These are phyloP conservation scores for Leccinellum albellum DNA, from an alignment of 768 basidiomycete genomes.

Conservation along the genomic window DNA sequence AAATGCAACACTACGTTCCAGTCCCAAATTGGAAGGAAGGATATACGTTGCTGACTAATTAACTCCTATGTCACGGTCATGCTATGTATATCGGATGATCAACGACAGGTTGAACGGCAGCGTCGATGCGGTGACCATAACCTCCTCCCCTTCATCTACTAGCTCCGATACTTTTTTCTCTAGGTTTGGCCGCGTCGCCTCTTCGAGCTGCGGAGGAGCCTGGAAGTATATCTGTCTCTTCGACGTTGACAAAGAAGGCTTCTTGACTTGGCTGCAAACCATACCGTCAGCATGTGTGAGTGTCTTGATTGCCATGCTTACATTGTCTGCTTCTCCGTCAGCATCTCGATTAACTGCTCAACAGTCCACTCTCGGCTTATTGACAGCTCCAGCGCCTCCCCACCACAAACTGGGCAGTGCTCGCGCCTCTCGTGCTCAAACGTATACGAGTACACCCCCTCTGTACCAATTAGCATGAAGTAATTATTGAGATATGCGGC, in stretches of 20 bases:
- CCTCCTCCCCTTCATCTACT: conserved; percentile 68
- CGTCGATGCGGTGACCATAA: conserved; percentile 84
- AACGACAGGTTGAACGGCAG: conserved; percentile 84
- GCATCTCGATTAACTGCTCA: conserved; percentile 82
- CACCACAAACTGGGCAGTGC: conserved; percentile 97
- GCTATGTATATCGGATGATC: conserved; percentile 52
- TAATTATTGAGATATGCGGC: conserved; percentile 96
- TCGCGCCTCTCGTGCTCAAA: conserved; percentile 91
- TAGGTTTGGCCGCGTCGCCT: conserved; percentile 86
- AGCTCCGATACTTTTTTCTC: conserved; percentile 83
- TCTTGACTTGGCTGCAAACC: conserved; percentile 83
- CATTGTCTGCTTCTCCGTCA: conserved; percentile 89
- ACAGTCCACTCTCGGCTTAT: conserved; percentile 74
- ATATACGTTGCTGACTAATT: conserved; percentile 29
- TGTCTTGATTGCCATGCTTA: conserved; percentile 36
- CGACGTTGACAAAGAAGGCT: conserved; percentile 82
- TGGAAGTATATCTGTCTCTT: conserved; percentile 85
- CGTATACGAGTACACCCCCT: conserved; percentile 94
- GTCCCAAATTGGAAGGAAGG: conserved; percentile 3
- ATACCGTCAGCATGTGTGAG: background rate
- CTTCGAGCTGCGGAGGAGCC: conserved; percentile 87
- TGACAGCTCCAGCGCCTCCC: conserved; percentile 73
- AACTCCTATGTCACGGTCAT: background rate
- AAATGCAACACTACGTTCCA: background rate
- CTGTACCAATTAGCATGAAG: conserved; percentile 97